Evolutionary conservation across 495 filamentous ascomycete species (phyloP), one percentile per base, ranked within the genome.

Genomic region (Podospora anserina): DNA sequence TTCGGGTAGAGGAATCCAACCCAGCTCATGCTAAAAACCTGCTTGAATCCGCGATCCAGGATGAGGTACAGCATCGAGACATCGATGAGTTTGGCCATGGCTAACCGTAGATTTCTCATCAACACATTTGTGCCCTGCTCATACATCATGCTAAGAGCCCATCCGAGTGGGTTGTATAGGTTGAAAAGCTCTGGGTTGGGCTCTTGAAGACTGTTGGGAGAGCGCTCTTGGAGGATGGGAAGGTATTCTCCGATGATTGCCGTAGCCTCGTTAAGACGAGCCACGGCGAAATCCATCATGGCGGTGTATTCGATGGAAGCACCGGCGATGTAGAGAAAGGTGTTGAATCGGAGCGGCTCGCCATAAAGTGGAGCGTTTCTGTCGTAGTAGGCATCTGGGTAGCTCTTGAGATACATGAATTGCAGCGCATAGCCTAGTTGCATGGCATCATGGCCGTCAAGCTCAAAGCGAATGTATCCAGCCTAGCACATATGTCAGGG

Each of bases 371-470:
- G 63, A 1, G 27, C 9, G 15, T 62, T n/a, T 18, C 55, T 60
- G 23, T 23, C 11, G 55, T 59, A 23, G 11, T 19, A 54, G 59
- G 15, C 28, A 18, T 56, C 26, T 53, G 20, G 60, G 60, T 63
- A 66, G 70, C 67, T 34, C 30, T 73, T 61, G 34, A 59, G 49
- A 58, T 78, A 78, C 68, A 78, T 75, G 39, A 70, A 78, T 1
- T 66, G 27, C 2, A 78, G 56, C 3, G 63, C 73, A 16, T 58
- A 32, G 5, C n/a, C 63, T 23, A 76, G 56, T 20, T 65, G 66
- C 18, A n/a, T 20, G 4, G 23, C 15, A 39, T 59, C 11, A 44
- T 72, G 69, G 15, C 15, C 7, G 32, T 20, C 13, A 44, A 62
- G 61, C 15, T 69, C 34, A 49, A 72, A 64, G 7, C 6, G 44